These are phyloP conservation scores for Xylaria arbuscula DNA, from an alignment of 2,329 filamentous ascomycete species.

Conservation along the genomic window DNA sequence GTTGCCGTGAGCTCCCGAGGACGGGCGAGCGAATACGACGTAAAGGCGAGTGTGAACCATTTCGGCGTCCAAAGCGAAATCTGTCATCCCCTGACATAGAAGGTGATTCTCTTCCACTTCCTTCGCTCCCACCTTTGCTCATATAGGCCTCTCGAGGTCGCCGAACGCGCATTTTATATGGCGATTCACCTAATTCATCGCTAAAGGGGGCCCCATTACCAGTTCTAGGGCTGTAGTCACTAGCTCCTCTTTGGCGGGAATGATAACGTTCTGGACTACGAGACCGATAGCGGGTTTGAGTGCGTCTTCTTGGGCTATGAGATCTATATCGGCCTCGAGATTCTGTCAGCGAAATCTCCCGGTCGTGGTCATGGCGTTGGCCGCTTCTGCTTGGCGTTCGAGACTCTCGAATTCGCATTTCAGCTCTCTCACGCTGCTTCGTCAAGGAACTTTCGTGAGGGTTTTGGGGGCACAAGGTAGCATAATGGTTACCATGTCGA, in stretches of 20 bases:
- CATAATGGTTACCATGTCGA: conserved; percentile 51
- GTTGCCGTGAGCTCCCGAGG: conserved; percentile 11
- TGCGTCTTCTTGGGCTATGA: conserved; percentile 14
- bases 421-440: conserved; percentile 45
- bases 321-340: conserved; percentile 14
- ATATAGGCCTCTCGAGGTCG: conserved; percentile 27
- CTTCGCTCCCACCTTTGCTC: neutral
- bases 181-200: conserved; percentile 32
- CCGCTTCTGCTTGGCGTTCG: conserved; percentile 11
- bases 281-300: conserved; percentile 24
- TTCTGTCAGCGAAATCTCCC: neutral
- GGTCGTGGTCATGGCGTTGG: neutral
- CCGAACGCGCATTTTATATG: conserved; percentile 36
- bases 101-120: conserved; percentile 4
- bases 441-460: conserved; percentile 49
- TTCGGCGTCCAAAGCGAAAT: conserved; percentile 1
- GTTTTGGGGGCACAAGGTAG: conserved; percentile 54
- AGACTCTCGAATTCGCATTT: conserved; percentile 13
- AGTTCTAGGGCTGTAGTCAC: conserved; percentile 29
- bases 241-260: neutral
- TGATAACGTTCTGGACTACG: conserved; percentile 24
- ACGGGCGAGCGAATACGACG: conserved; percentile 9
- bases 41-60: conserved; percentile 1
- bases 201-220: neutral
- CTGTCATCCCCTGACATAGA: conserved; percentile 7